Conservation (phyloP, 768 basidiomycete genomes). For the Suillus americanus region DNA sequence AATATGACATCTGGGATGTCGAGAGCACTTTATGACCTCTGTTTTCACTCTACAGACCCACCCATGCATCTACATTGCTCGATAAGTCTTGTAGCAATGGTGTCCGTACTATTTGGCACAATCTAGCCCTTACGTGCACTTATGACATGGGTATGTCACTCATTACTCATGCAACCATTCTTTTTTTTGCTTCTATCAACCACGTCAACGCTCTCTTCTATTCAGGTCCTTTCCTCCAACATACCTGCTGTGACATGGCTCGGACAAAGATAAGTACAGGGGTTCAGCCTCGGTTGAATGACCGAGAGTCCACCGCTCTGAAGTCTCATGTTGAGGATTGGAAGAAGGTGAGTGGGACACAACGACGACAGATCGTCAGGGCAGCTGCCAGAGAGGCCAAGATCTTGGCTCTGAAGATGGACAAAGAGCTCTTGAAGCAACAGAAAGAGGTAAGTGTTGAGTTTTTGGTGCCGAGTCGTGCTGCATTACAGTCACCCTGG, state of each 20-base stretch:
- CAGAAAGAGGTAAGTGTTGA: too few species aligned
- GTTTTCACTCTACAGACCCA: background rate
- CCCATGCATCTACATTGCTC: background rate
- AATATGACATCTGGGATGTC: too few species aligned
- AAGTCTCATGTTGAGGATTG: background rate
- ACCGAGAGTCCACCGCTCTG: background rate
- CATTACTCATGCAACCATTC: too few species aligned
- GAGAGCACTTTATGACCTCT: too few species aligned
- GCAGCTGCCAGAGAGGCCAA: background rate
- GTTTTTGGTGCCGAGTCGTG: too few species aligned
- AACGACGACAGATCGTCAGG: background rate
- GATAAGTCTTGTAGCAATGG: background rate
- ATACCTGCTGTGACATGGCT: background rate
- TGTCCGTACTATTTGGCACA: too few species aligned
- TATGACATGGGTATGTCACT: too few species aligned
- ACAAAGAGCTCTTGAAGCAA: background rate
- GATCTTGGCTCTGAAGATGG: background rate
- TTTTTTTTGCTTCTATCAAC: background rate
- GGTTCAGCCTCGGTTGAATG: background rate
- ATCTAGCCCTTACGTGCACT: too few species aligned
- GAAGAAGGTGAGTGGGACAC: background rate
- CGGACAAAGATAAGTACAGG: background rate
- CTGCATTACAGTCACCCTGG: too few species aligned
- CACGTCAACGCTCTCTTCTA: background rate
- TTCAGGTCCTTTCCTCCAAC: background rate